Conservation (phyloP, 352 stramenopile genomes). For the Pythium dissimile region DNA sequence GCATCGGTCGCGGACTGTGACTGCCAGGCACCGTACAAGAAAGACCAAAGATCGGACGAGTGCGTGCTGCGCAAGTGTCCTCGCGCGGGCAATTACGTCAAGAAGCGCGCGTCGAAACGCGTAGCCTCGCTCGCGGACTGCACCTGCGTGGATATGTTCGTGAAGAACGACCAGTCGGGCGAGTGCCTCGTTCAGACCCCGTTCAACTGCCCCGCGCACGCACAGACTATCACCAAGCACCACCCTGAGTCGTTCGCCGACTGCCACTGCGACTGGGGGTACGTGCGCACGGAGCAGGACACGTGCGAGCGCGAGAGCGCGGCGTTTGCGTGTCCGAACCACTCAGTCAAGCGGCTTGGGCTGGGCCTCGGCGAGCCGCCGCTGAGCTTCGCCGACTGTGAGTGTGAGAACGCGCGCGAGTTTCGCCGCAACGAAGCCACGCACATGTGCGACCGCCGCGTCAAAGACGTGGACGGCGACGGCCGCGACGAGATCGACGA, state of each 20-base stretch:
- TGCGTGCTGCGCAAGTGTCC: conserved; percentile 59
- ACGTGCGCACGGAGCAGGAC: conserved; percentile 38
- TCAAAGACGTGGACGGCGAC: conserved; percentile 23
- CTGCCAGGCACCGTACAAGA: conserved; percentile 70
- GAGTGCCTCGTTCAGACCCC: conserved; percentile 41
- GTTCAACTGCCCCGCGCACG: conserved; percentile 25
- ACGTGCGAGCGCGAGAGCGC: conserved; percentile 54
- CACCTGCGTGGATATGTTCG: conserved; percentile 50
- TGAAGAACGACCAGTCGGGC: conserved; percentile 71
- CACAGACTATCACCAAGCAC: conserved; percentile 29
- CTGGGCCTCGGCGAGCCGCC: conserved; percentile 35
- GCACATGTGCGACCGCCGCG: conserved; percentile 40
- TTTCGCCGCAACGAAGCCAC: conserved; percentile 57
- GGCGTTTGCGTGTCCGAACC: conserved; percentile 56
- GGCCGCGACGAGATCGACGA: conserved; percentile 16
- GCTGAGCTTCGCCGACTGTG: conserved; percentile 71
- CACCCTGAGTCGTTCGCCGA: conserved; percentile 51
- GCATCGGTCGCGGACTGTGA: conserved; percentile 68
- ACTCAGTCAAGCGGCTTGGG: conserved; percentile 43
- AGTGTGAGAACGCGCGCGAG: conserved; percentile 40
- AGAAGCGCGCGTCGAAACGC: conserved; percentile 20
- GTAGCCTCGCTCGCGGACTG: conserved; percentile 76
- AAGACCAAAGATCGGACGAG: conserved; percentile 46
- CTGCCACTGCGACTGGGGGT: conserved; percentile 76
- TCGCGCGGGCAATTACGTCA: conserved; percentile 75